Conservation (phyloP, 371 early-diverging fungal genomes). For the Syncephalastrum contaminatum region DNA sequence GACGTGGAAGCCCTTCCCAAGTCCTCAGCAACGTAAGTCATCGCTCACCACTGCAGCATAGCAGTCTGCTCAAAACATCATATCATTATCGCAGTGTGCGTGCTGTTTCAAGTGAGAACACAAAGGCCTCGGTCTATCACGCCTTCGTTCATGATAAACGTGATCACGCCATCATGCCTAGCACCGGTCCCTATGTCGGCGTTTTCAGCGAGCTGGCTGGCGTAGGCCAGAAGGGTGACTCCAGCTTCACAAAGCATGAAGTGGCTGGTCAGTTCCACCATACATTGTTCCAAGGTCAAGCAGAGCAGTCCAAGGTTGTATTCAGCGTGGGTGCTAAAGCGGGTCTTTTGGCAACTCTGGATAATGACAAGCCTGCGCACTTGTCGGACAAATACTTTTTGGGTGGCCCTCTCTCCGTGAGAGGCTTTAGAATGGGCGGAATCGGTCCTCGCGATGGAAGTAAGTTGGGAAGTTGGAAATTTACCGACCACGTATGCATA, state of each 20-base stretch:
- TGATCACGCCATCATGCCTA: slow-evolving; percentile 74
- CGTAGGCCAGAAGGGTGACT: slow-evolving; percentile 81
- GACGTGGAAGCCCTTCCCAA: slow-evolving; percentile 62
- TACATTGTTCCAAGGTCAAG: slow-evolving; percentile 11
- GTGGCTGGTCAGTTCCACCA: slow-evolving; percentile 53
- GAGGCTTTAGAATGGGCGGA: slow-evolving; percentile 87
- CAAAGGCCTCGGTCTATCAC: slow-evolving; percentile 77
- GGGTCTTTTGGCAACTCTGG: slow-evolving; percentile 66
- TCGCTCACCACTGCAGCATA: background rate
- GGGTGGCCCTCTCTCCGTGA: slow-evolving; percentile 83
- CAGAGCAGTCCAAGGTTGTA: slow-evolving; percentile 16
- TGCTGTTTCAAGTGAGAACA: slow-evolving; percentile 76
- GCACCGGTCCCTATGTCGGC: slow-evolving; percentile 63
- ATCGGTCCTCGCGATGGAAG: slow-evolving; percentile 83
- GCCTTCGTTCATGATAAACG: slow-evolving; percentile 69
- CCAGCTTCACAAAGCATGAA: slow-evolving; percentile 69
- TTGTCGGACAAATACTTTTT: slow-evolving; percentile 84
- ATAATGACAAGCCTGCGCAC: slow-evolving; percentile 39
- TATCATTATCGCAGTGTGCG: slow-evolving; percentile 62
- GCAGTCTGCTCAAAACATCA: background rate
- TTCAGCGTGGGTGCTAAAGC: slow-evolving; percentile 34
- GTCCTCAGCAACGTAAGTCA: slow-evolving; percentile 69
- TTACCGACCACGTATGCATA: too few relatives aligned
- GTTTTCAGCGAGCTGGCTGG: slow-evolving; percentile 47
- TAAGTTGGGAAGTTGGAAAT: slow-evolving; percentile 24